phyloP scores from a whole-genome alignment of 2,329 filamentous ascomycete species.

The Trichophyton mentagrophytes region DNA sequence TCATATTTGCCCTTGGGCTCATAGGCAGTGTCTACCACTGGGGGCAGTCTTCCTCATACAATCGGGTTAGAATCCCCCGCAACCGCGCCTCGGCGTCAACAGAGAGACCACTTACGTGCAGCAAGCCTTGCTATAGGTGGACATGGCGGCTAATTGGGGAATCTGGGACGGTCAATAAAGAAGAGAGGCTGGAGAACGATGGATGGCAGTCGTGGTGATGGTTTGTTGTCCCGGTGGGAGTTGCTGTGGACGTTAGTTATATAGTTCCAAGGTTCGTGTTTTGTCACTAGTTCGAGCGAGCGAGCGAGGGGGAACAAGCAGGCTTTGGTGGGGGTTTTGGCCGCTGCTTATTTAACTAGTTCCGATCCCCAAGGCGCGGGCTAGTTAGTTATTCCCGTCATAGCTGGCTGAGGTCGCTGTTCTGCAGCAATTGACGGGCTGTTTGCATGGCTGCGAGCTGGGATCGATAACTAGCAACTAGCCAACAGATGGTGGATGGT shows the following conservation, averaged over 20 bases:
- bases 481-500: background rate
- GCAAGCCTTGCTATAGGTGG: slow-evolving; percentile 33
- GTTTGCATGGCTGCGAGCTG: no score
- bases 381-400: background rate
- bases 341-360: background rate
- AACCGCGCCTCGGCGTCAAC: background rate
- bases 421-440: no score
- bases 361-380: background rate
- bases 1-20: slow-evolving; percentile 47
- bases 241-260: background rate
- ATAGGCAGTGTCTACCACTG: slow-evolving; percentile 36
- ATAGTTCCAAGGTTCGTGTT: background rate
- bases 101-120: slow-evolving; percentile 28
- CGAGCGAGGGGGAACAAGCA: background rate
- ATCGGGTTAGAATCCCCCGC: background rate
- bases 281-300: background rate
- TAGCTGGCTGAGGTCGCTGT: background rate
- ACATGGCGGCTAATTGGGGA: slow-evolving; percentile 18
- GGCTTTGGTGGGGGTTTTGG: background rate
- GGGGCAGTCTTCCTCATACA: slow-evolving; percentile 25
- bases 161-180: background rate
- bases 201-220: background rate
- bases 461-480: background rate
- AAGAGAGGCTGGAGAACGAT: background rate
- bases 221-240: background rate